Base-by-base conservation (phyloP, 306 rosid genomes). In the Sophora flavescens region DNA sequence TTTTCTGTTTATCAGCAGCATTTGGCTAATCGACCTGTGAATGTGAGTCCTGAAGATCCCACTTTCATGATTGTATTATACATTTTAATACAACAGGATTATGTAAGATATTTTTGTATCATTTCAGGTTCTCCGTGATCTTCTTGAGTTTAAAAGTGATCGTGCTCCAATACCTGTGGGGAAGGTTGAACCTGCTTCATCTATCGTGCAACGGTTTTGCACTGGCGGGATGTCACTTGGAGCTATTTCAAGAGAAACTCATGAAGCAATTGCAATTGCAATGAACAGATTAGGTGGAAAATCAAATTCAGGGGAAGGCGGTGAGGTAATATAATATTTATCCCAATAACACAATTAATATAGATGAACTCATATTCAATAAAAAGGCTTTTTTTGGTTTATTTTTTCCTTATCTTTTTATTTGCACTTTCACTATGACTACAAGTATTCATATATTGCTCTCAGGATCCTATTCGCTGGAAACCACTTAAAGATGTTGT, bases 211-310 rank as follows among this genome's bases (percentile, higher is more conserved):
- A 83, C 91, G 99, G 59, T 95, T 95, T 87, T 95, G 99, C 86
- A 95, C 99, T 8, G 99, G 99, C 70, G 99, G 99, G 53, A 95
- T 95, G 99, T 95, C 99, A 18, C 97, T 95, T 78, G 99, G 99
- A 84, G 99, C 99, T 72, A 95, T 95, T 81, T 95, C 99, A 60
- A 89, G 99, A 79, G 99, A 95, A 85, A 95, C 99, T 33, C 99
- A 95, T 14, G 99, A 95, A 88, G 97, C 99, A 72, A 95, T 95
- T 75, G 98, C 98, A 60, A 83, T 93, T 74, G 99, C 99, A 75
- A 95, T 95, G 99, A 95, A 95, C 78, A 92, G 99, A 86, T 5
- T 95, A 84, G 99, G 97, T 81, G 99, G 99, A 79, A 95, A 89
- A 81, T 92, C 97, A 56, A 95, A 95, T 83, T 95, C 99, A 22